A percentile compares a stretch with the other conserved stretches of the same genome.
Evolutionary conservation across 768 basidiomycete genomes (phyloP).

Genomic region (Boletus subparvulus): DNA sequence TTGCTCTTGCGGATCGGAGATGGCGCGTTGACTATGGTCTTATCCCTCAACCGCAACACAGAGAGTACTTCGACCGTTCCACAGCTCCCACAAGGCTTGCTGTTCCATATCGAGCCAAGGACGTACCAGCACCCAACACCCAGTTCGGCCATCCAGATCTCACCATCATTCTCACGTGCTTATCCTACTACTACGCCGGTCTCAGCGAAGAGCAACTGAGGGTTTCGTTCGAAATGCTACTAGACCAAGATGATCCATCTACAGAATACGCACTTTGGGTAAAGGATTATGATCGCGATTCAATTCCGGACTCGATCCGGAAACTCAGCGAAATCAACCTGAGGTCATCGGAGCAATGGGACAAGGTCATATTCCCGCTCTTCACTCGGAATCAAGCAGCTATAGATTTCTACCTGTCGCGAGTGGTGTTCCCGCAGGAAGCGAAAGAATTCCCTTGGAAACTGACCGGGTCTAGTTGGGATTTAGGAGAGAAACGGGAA

Average conservation of each 20-base stretch:
- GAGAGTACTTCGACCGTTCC: too few species aligned
- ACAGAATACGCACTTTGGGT: constrained; percentile 1
- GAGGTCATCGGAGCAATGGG: constrained; percentile 10
- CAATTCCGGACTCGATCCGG: background rate
- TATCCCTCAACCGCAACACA: too few species aligned
- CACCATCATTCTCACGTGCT: constrained; percentile 29
- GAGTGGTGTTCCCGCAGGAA: constrained; percentile 35
- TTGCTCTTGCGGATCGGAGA: constrained; percentile 28
- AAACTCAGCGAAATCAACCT: background rate
- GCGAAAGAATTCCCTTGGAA: constrained; percentile 33
- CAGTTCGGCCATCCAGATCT: constrained; percentile 40
- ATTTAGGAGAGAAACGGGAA: constrained; percentile 29
- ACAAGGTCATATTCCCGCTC: background rate
- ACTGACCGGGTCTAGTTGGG: constrained; percentile 33
- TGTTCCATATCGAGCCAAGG: constrained; percentile 37
- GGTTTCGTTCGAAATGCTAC: background rate
- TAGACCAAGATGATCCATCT: background rate
- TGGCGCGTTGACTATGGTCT: constrained; percentile 36
- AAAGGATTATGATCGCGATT: background rate
- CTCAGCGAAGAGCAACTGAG: constrained; percentile 3
- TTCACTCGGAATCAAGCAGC: constrained; percentile 1
- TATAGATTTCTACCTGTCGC: constrained; percentile 20
- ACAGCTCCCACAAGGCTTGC: constrained; percentile 22
- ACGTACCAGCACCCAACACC: constrained; percentile 29
- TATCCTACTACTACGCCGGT: constrained; percentile 33